Percentiles rank a stretch among this genome's conserved stretches.
Evolutionary conservation across 495 filamentous ascomycete genomes (phyloP).

Genomic region (Copromyces sp.): DNA sequence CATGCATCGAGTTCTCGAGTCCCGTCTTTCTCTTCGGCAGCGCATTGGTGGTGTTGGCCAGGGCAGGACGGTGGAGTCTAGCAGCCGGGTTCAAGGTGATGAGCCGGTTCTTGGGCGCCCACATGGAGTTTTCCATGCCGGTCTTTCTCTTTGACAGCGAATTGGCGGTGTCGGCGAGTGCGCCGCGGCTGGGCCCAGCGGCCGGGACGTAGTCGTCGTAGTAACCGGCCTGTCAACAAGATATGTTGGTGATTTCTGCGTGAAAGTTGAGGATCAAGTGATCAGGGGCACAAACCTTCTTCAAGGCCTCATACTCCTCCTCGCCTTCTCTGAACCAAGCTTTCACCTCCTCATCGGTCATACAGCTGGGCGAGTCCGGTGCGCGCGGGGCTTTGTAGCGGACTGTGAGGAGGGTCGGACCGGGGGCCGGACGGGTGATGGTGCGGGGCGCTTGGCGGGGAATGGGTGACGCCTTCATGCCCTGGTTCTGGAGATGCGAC

Average conservation of each 20-base stretch:
- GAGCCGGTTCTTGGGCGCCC: not conserved
- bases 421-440: not conserved
- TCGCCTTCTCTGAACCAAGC: not conserved
- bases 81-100: not conserved
- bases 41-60: not conserved
- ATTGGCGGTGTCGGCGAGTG: not conserved
- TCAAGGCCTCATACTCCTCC: not conserved
- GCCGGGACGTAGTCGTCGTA: not conserved
- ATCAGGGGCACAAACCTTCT: not conserved
- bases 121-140: not conserved
- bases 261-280: not conserved
- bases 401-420: not conserved
- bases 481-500: not conserved
- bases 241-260: not conserved
- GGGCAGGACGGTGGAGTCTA: too few relatives aligned
- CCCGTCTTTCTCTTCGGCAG: not conserved
- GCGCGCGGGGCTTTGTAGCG: not conserved
- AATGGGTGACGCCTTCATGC: not conserved
- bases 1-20: not conserved
- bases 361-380: not conserved
- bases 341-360: not conserved
- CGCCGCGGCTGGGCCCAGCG: not conserved
- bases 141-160: not conserved
- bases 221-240: not conserved
- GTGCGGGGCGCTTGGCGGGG: not conserved